These are phyloP conservation scores for Pseudogymnoascus sp. DNA, from an alignment of 2,329 filamentous ascomycete species.

Conservation along the genomic window DNA sequence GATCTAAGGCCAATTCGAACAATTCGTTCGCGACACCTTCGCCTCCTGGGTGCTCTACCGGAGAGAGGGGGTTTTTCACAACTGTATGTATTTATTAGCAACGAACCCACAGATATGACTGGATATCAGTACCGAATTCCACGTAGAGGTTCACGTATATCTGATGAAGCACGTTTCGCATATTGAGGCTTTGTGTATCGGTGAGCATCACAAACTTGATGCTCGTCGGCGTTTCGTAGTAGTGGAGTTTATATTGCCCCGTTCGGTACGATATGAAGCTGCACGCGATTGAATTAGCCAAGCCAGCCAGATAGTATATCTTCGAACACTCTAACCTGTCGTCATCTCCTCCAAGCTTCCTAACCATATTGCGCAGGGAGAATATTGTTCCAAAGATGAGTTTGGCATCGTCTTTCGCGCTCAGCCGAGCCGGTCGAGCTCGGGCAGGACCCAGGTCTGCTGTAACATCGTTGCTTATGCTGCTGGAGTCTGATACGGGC, in stretches of 20 bases:
- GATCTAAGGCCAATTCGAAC: constrained; percentile 65
- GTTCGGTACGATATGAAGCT: constrained; percentile 93
- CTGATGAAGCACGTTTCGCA: constrained; percentile 91
- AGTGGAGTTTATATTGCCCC: constrained; percentile 94
- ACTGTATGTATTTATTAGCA: constrained; percentile 37
- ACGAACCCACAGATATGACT: neutral
- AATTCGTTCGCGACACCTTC: constrained; percentile 64
- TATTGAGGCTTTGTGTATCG: constrained; percentile 78
- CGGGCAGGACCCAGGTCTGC: constrained; percentile 27
- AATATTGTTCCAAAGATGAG: constrained; percentile 96
- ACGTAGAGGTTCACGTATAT: constrained; percentile 98
- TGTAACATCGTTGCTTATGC: constrained; percentile 35
- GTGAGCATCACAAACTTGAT: constrained; percentile 96
- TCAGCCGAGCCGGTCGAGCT: constrained; percentile 26
- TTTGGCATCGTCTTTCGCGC: constrained; percentile 78
- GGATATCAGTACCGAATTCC: constrained; percentile 63
- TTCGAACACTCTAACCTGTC: constrained; percentile 48
- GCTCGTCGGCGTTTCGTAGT: constrained; percentile 95
- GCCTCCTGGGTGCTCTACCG: constrained; percentile 61
- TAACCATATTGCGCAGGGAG: constrained; percentile 91
- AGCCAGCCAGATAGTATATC: neutral
- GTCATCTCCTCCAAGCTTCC: constrained; percentile 87
- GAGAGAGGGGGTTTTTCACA: constrained; percentile 62
- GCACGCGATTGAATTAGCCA: constrained; percentile 12
- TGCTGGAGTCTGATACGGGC: constrained; percentile 40